Evolutionary conservation across 345 rosid genomes (phyloP).

Genomic region (Murraya paniculata): DNA sequence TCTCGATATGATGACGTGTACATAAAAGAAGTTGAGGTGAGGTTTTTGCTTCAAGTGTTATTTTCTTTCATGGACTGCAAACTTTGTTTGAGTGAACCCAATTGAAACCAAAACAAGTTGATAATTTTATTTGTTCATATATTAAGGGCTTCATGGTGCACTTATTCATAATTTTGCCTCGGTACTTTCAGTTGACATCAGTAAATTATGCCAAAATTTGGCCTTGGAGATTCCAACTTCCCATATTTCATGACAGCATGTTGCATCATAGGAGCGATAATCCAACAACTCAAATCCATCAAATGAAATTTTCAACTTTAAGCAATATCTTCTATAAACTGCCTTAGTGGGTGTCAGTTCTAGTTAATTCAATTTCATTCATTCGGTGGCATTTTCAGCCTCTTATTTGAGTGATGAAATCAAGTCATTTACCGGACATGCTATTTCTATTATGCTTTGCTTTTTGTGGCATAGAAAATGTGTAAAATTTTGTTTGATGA

Average conservation of each 20-base stretch:
- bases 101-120: neutral
- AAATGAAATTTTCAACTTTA: neutral
- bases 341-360: neutral
- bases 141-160: neutral
- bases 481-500: neutral
- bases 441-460: neutral
- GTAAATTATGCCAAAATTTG: neutral
- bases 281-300: neutral
- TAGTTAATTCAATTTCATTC: neutral
- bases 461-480: neutral
- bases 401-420: neutral
- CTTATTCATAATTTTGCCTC: neutral
- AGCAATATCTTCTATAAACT: neutral
- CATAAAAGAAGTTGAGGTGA: constrained; percentile 89
- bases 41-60: constrained; percentile 1
- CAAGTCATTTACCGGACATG: neutral
- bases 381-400: neutral
- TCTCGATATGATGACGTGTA: constrained; percentile 76
- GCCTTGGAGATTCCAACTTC: neutral
- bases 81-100: neutral
- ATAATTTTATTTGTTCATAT: neutral
- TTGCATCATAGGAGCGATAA: neutral
- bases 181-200: neutral
- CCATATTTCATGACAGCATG: neutral
- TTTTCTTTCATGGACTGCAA: constrained; percentile 1